Base-by-base conservation (phyloP, 495 filamentous ascomycete species). In the Lepidopterella palustris region DNA sequence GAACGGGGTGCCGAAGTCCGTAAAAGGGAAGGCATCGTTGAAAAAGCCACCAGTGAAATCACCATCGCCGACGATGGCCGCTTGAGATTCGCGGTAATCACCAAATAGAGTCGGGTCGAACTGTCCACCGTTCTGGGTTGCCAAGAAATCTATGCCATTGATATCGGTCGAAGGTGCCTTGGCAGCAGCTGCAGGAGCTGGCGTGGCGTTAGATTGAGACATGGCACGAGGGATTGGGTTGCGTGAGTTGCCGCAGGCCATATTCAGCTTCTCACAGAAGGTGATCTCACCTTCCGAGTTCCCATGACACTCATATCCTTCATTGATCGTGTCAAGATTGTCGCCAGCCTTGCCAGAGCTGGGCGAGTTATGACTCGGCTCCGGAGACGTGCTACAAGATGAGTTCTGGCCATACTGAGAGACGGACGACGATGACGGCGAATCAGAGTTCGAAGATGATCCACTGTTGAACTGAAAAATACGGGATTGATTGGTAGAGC, bases 71-170 rank as follows among this genome's bases (percentile, higher is more conserved):
- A 87, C 71, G 28, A 85, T 76, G 55, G 84, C 87, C 58, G 89
- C 88, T 64, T 96, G 89, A 5, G 88, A 86, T 66, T 99, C 95
- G 39, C 93, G 85, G 74, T 96, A 97, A 63, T 92, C 90, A 53
- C 87, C 87, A 72, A 97, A 99, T 1, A 97, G 80, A 29, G 90
- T 82, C 0, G 93, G 93, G 62, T 97, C 89, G 64, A 97, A 97
- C 63, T 89, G 84, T 53, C 89, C 89, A 42, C 86, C 84, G 69
- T 91, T 93, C 70, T 96, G 88, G 66, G 88, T 83, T 9, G 88
- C 83, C 59, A 96, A 71, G 82, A 87, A 92, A 65, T 91, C 88
- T 50, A 96, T 76, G 60, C 64, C 68, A 59, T 68, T 76, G 68
- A 69, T 62, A 49, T 69, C 68, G 58, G 45, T 64, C 18, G 57